phyloP scores from a whole-genome alignment of 371 early-diverging fungal genomes.

The Lichtheimia ornata region DNA sequence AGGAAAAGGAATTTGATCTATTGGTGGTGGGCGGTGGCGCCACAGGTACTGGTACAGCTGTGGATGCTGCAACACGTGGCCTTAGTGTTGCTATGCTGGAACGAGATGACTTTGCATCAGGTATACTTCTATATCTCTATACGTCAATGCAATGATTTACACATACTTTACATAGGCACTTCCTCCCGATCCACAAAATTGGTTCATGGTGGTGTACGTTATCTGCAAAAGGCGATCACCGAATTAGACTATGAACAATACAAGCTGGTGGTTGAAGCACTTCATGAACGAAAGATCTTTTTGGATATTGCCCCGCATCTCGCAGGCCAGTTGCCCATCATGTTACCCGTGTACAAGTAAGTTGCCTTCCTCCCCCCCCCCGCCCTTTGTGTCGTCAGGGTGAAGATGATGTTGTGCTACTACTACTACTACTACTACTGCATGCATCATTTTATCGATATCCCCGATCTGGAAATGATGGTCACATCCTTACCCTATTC shows the following conservation, averaged over 20 bases:
- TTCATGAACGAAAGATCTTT: constrained; percentile 95
- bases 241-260: constrained; percentile 97
- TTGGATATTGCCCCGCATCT: constrained; percentile 97
- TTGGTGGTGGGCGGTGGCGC: constrained; percentile 98
- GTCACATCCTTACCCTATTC: no score
- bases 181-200: constrained; percentile 98
- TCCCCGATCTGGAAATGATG: no score
- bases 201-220: constrained; percentile 99
- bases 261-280: constrained; percentile 95
- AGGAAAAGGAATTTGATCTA: constrained; percentile 80
- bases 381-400: no score
- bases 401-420: no score
- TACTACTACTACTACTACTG: no score
- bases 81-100: constrained; percentile 97
- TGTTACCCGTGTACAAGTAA: constrained; percentile 29
- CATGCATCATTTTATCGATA: no score
- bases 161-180: constrained; percentile 62
- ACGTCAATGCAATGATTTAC: not conserved
- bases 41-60: constrained; percentile 95
- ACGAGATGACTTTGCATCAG: constrained; percentile 95
- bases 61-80: constrained; percentile 98
- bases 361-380: not conserved
- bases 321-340: constrained; percentile 86
- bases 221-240: constrained; percentile 97
- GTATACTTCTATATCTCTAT: constrained; percentile 29